phyloP scores from a whole-genome alignment of 108 stramenopile species.

The Skeletonema costatum region DNA sequence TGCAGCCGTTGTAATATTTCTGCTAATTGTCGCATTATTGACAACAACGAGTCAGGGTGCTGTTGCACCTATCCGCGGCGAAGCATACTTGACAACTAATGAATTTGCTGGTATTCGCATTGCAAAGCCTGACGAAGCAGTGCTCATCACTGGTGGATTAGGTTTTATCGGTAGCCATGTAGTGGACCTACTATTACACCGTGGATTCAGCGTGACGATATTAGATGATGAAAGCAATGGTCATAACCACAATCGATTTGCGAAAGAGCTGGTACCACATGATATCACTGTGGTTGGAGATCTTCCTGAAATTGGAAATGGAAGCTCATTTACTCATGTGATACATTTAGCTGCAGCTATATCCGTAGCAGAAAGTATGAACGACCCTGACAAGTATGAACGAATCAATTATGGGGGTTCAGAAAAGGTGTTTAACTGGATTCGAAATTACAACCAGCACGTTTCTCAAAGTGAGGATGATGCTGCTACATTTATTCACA shows the following conservation, averaged over 20 bases:
- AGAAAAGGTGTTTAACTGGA: conserved; percentile 54
- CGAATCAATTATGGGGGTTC: conserved; percentile 44
- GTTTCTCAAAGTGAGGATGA: neutral
- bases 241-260: conserved; percentile 45
- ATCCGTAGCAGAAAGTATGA: conserved; percentile 69
- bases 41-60: neutral
- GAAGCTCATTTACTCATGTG: conserved; percentile 69
- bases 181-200: conserved; percentile 55
- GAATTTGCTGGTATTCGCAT: conserved; percentile 35
- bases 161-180: conserved; percentile 87
- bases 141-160: conserved; percentile 83
- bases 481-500: conserved; percentile 14
- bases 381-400: conserved; percentile 46
- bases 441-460: conserved; percentile 25
- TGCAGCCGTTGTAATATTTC: neutral
- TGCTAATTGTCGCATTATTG: neutral
- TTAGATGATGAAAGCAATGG: conserved; percentile 72
- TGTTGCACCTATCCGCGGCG: conserved; percentile 29
- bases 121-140: conserved; percentile 35
- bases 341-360: conserved; percentile 52
- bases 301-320: conserved; percentile 46
- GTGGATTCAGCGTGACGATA: conserved; percentile 82
- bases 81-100: conserved; percentile 26
- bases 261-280: conserved; percentile 37
- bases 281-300: conserved; percentile 48